phyloP scores from a whole-genome alignment of 1,284 basidiomycete genomes.

The Boletus hoseneyae region DNA sequence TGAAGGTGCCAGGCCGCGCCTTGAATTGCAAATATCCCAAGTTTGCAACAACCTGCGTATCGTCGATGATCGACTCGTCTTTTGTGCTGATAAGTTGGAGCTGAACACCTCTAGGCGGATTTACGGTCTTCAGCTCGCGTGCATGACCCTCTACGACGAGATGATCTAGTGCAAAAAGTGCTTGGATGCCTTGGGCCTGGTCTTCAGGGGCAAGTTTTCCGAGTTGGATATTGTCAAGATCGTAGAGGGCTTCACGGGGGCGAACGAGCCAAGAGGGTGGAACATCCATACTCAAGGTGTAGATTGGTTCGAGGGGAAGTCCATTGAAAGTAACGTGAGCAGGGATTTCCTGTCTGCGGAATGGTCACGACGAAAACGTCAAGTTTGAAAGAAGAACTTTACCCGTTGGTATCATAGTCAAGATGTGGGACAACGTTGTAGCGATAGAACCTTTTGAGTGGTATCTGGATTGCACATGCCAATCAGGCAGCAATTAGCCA shows the following conservation, averaged over 20 bases:
- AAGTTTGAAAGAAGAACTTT: conserved; percentile 19
- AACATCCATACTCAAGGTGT: conserved; percentile 90
- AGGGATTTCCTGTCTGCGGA: conserved; percentile 49
- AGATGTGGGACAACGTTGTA: conserved; percentile 63
- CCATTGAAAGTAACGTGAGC: conserved; percentile 50
- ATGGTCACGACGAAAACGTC: background rate
- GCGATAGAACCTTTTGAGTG: conserved; percentile 93
- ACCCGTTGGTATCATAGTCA: conserved; percentile 74
- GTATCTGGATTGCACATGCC: conserved; percentile 52
- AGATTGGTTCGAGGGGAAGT: conserved; percentile 70
- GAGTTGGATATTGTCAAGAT: conserved; percentile 95
- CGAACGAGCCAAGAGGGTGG: conserved; percentile 91
- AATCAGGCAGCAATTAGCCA: background rate
- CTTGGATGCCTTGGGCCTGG: conserved; percentile 60
- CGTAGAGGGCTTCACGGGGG: conserved; percentile 84
- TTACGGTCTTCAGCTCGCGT: conserved; percentile 60
- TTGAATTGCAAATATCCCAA: conserved; percentile 97
- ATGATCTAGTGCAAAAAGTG: conserved; percentile 85
- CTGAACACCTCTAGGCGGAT: conserved; percentile 81
- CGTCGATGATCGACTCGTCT: conserved; percentile 53
- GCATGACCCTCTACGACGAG: conserved; percentile 94
- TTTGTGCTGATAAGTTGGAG: conserved; percentile 61
- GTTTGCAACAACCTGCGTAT: conserved; percentile 91
- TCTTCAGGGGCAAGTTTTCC: conserved; percentile 59
- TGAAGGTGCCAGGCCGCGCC: conserved; percentile 85